A percentile compares a stretch with the other conserved stretches of the same genome.
phyloP scores from a whole-genome alignment of 768 basidiomycete species.

The Strobilomyces echinocephalus region DNA sequence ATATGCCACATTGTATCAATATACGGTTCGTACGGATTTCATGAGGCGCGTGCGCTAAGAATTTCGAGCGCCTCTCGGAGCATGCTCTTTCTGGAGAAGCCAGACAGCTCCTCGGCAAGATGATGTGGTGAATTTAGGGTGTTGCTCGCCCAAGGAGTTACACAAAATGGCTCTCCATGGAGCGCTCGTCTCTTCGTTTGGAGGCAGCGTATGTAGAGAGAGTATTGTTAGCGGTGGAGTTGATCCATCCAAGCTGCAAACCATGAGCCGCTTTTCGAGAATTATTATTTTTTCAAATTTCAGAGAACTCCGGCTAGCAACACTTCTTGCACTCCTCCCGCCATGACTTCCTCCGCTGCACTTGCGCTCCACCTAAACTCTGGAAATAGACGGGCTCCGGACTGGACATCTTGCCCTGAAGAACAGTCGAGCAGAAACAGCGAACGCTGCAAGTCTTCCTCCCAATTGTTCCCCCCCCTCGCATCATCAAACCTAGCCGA shows the following conservation, averaged over 20 bases:
- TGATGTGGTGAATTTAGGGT: too few relatives aligned
- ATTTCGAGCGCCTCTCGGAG: neutral
- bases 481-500: constrained; percentile 9
- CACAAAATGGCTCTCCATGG: too few relatives aligned
- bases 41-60: neutral
- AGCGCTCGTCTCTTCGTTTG: neutral
- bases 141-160: too few relatives aligned
- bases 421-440: constrained; percentile 1
- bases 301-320: constrained; percentile 27
- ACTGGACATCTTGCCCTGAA: constrained; percentile 1
- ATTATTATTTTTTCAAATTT: constrained; percentile 30
- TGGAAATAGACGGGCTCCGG: constrained; percentile 2
- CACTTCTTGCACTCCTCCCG: constrained; percentile 25
- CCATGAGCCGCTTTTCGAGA: constrained; percentile 24
- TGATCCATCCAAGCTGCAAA: constrained; percentile 7
- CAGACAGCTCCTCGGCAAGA: too few relatives aligned
- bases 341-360: constrained; percentile 19
- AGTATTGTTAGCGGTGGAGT: neutral
- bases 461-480: neutral
- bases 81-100: neutral
- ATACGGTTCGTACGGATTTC: neutral
- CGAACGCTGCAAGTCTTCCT: neutral
- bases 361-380: constrained; percentile 7
- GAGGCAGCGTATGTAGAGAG: neutral
- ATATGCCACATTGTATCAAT: neutral